Percentiles rank a stretch among this genome's conserved stretches.
Conservation (phyloP, 257 asterid species). For the Petrea volubilis region DNA sequence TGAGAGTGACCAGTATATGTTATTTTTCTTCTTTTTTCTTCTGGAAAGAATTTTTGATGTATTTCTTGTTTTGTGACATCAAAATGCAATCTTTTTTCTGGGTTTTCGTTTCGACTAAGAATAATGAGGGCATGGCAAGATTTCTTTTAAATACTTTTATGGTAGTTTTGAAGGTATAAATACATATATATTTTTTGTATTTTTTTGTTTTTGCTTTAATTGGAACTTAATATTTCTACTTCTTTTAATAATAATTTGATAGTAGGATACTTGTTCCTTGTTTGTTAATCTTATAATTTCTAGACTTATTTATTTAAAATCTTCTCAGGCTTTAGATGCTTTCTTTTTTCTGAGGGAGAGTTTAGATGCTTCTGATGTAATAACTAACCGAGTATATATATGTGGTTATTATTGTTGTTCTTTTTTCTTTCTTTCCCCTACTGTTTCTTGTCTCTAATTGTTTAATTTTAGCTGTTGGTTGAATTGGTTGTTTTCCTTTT, state of each 20-base stretch:
- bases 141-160: constrained; percentile 1
- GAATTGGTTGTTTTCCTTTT: background rate
- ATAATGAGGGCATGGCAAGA: constrained; percentile 6
- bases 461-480: background rate
- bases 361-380: background rate
- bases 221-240: constrained; percentile 8
- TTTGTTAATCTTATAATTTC: constrained; percentile 2
- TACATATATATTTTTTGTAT: background rate
- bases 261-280: background rate
- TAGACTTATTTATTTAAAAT: background rate
- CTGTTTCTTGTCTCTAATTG: background rate
- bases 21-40: background rate
- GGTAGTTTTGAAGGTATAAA: background rate
- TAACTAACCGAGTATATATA: background rate
- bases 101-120: constrained; percentile 1
- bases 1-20: background rate
- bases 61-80: constrained; percentile 1
- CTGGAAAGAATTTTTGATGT: background rate
- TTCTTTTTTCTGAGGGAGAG: background rate
- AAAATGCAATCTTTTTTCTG: constrained; percentile 5
- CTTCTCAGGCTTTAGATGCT: background rate
- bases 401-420: background rate
- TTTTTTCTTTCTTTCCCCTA: background rate
- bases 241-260: background rate
- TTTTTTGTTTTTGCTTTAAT: background rate